Evolutionary conservation across 345 rosid species (phyloP), one percentile per base, ranked within the genome.

Genomic region (Brassica nigra): DNA sequence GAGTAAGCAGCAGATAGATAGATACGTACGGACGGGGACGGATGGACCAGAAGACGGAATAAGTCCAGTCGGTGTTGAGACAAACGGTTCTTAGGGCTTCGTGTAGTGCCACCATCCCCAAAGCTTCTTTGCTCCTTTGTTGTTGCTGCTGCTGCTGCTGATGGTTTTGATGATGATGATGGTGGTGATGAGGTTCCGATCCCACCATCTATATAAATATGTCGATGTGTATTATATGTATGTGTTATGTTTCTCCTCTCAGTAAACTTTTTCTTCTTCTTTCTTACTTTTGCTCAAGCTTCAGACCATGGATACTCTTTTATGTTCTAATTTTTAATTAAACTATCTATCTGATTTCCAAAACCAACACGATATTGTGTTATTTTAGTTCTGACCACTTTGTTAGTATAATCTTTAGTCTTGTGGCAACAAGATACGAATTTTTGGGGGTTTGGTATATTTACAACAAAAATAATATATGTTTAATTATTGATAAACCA

Each of bases 101-200:
- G 80, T 95, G 99, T 82, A 95, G 99, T 86, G 99, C 99, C 92
- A 95, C 91, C 99, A 95, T 93, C 91, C 96, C 99, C 62, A 93
- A 94, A 54, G 99, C 99, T 88, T 95, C 98, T 88, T 93, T 95
- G 93, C 98, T 91, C 81, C 97, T 90, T 44, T 76, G 83, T 63
- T 80, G 83, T 18, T 18, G 18, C n/a, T 80, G 79, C 39, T 80
- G 76, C 33, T 75, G 79, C 31, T 81, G 76, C 27, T 75, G 76
- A 70, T 80, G 80, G 30, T 70, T 69, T 52, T 80, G 83, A 30
- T 80, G 83, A 23, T 80, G 78, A 16, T 78, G 82, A 31, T 71
- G 75, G 3, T 73, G 70, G 34, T 68, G 80, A 85, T 89, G 94
- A 66, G 73, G 81, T 86, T 88, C 96, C 76, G 98, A 91, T 91